Evolutionary conservation across 352 stramenopile genomes (phyloP), one percentile per base, ranked within the genome.

Genomic region (Pilasporangium apinafurcum): DNA sequence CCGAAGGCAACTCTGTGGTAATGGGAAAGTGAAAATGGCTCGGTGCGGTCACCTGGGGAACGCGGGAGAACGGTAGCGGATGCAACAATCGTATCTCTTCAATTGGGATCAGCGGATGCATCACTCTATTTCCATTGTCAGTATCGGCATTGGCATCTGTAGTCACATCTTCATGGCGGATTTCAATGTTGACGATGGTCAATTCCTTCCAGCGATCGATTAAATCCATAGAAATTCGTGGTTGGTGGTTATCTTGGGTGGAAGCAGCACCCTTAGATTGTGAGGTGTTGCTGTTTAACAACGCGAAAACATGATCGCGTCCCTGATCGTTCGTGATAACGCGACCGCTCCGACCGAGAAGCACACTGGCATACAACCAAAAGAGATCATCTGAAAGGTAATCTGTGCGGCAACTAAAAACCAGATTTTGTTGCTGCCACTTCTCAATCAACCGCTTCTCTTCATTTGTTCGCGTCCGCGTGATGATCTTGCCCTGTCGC

Each of bases 281-380:
- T 54, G 12, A 38, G 12, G 43, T 59, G 44, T 57, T 59, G 49
- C 61, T 61, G 46, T 78, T 73, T 9, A 84, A 58, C 29, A 91
- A 40, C 40, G 71, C 68, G 31, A 73, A 74, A 5, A 89, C 70
- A 76, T 99, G 96, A 72, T 99, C 96, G 31, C 96, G 75, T 59
- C 98, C 98, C 68, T 98, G 91, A 62, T 99, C 96, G 62, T 99
- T 99, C 3, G 92, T 98, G 5, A 99, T 70, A 6, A 97, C 80
- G 29, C 95, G 66, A 1, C 60, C 69, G 21, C 82, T 59, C 6
- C 54, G 44, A 5, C 69, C 76, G 24, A 92, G 47, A 16, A 86
- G 60, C 36, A 95, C 69, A 26, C 88, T 96, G 8, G 88, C 93
- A 59, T 98, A 98, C 26, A 99, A 65, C 96, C 96, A 99, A 65